Evolutionary conservation across 768 basidiomycete species (phyloP).

Genomic region (Amanita molliuscula): DNA sequence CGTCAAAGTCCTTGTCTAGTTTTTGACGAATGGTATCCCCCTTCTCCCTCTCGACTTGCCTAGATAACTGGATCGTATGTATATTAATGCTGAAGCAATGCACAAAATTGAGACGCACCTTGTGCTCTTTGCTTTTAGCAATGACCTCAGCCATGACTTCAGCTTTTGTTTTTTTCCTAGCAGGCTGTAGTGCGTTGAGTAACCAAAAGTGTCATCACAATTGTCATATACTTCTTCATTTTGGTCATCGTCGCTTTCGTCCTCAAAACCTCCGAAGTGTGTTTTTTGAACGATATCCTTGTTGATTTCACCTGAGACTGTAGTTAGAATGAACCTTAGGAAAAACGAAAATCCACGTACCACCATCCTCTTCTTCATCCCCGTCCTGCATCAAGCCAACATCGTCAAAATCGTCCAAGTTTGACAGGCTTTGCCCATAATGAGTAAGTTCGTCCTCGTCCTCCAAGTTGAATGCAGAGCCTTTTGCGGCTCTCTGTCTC

Average conservation of each 20-base stretch:
- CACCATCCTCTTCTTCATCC: slow-evolving; percentile 44
- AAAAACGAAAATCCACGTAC: slow-evolving; percentile 7
- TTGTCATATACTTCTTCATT: slow-evolving; percentile 30
- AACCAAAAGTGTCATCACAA: background rate
- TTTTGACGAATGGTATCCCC: slow-evolving; percentile 80
- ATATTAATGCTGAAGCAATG: slow-evolving; percentile 7
- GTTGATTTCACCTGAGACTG: slow-evolving; percentile 56
- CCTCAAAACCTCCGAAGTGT: slow-evolving; percentile 86
- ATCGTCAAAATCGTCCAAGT: slow-evolving; percentile 76
- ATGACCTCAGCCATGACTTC: slow-evolving; percentile 99
- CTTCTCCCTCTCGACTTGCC: slow-evolving; percentile 83
- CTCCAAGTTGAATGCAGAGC: slow-evolving; percentile 78
- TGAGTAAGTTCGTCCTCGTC: slow-evolving; percentile 89
- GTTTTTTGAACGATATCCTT: slow-evolving; percentile 50
- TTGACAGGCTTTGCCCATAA: slow-evolving; percentile 82
- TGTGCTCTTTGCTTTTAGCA: slow-evolving; percentile 93
- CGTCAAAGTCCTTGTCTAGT: slow-evolving; percentile 81
- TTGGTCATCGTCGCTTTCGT: slow-evolving; percentile 48
- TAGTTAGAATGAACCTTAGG: background rate
- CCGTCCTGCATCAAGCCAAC: slow-evolving; percentile 49
- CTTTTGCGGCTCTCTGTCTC: slow-evolving; percentile 69
- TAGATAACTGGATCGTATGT: slow-evolving; percentile 42
- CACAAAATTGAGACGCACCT: slow-evolving; percentile 39
- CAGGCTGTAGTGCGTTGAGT: slow-evolving; percentile 36
- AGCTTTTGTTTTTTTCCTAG: slow-evolving; percentile 82